Evolutionary conservation across 2,329 filamentous ascomycete species (phyloP).

Genomic region (Cytospora mali): DNA sequence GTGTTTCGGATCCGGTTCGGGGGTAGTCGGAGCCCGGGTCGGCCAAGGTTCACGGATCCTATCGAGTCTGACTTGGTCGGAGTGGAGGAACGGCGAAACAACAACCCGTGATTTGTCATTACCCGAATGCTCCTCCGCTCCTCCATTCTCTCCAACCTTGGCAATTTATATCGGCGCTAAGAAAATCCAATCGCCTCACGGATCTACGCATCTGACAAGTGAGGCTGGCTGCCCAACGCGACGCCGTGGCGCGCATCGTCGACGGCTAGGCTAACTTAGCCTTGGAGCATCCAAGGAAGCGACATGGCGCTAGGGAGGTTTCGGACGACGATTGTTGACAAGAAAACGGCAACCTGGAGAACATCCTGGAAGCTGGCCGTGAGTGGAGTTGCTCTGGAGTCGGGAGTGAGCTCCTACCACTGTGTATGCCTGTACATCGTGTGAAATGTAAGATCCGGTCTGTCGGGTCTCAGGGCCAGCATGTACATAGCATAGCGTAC

Average conservation of each 20-base stretch:
- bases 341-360: constrained; percentile 9
- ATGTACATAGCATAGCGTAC: too few relatives aligned
- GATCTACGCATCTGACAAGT: background rate
- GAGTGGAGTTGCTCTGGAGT: background rate
- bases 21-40: background rate
- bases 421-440: background rate
- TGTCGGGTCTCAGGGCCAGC: background rate
- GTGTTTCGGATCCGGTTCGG: background rate
- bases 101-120: background rate
- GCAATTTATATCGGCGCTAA: background rate
- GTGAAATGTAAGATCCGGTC: background rate
- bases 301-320: constrained; percentile 10
- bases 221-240: constrained; percentile 3
- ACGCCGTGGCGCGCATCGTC: constrained; percentile 22
- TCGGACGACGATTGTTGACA: background rate
- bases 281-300: background rate
- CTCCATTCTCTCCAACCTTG: background rate
- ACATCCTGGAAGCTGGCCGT: background rate
- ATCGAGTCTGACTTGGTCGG: background rate
- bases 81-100: background rate
- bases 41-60: background rate
- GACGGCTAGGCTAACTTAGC: constrained; percentile 17
- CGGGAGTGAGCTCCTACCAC: background rate
- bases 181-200: constrained; percentile 12
- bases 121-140: background rate